Evolutionary conservation across 352 stramenopile species (phyloP), one percentile per base, ranked within the genome.

Genomic region (Globisporangium parvum): DNA sequence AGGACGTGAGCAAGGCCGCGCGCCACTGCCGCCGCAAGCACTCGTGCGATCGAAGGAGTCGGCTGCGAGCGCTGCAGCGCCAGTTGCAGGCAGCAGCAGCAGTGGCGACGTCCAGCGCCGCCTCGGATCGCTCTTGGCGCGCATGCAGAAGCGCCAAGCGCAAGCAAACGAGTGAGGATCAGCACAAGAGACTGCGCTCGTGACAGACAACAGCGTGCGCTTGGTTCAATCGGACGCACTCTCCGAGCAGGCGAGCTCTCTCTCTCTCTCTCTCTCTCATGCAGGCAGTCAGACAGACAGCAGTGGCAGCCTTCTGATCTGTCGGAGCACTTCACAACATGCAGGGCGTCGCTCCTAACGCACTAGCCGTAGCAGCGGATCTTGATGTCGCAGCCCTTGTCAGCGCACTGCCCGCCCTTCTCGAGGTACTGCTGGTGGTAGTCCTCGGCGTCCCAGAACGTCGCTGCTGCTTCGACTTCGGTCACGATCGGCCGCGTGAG

Each of bases 381-480:
- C 3, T 70, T 69, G 9, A 87, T 76, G 2, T 80, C 89, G 57
- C 72, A 88, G 23, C 91, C 93, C 66, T 98, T 98, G 54, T 94
- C 90, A 1, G 96, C 82, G 63, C 81, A 96, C 53, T 96, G 81
- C 6, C 96, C 96, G 14, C 95, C 96, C 63, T 98, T 98, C 63
- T 97, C 76, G 12, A 99, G 73, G 79, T 99, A 99, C 60, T 96
- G 85, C 71, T 99, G 96, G 75, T 99, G 96, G 64, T 97, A 97
- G 41, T 88, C 81, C 67, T 99, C 96, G 0, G 96, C 96, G 41
- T 81, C 75, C 80, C 91, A 98, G 73, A 98, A 99, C 2, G 78
- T 53, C 24, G 52, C 75, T 0, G 87, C 87, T 26, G 77, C 50
- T 53, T 87, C 65, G 21, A 98, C 82, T 77, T 98, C 95, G 3